These are phyloP conservation scores for Didymella pomorum DNA, from an alignment of 2,329 filamentous ascomycete genomes.

Conservation along the genomic window DNA sequence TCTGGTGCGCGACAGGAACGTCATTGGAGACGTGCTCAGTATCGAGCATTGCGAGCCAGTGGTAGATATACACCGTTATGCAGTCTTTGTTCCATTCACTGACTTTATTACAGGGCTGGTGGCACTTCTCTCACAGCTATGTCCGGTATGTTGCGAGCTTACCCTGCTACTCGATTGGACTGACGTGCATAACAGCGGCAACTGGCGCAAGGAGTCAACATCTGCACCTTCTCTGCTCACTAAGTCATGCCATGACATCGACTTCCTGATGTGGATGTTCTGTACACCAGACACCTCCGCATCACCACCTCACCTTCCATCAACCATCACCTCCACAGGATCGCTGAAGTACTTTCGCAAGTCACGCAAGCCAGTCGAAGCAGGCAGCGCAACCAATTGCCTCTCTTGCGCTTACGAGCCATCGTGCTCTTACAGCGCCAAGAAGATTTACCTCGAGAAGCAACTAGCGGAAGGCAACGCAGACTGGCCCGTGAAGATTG, in stretches of 20 bases:
- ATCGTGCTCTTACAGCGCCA: constrained; percentile 84
- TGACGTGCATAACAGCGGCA: constrained; percentile 66
- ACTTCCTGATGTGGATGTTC: constrained; percentile 89
- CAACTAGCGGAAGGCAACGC: constrained; percentile 72
- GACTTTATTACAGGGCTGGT: constrained; percentile 69
- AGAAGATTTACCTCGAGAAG: constrained; percentile 78
- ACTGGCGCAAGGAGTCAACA: constrained; percentile 84
- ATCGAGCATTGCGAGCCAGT: constrained; percentile 94
- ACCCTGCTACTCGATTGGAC: neutral
- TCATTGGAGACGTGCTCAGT: constrained; percentile 84
- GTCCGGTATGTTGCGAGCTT: constrained; percentile 64
- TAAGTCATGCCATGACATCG: constrained; percentile 96
- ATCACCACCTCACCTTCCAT: constrained; percentile 73
- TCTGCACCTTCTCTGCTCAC: constrained; percentile 86
- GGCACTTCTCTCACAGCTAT: constrained; percentile 73
- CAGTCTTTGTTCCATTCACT: too few relatives aligned
- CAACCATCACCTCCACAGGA: constrained; percentile 77
- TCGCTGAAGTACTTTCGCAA: constrained; percentile 79
- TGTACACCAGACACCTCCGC: constrained; percentile 69
- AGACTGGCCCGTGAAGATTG: constrained; percentile 85
- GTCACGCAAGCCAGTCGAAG: constrained; percentile 75
- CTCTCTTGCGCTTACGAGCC: constrained; percentile 77
- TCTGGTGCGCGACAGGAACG: constrained; percentile 75
- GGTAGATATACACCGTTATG: too few relatives aligned
- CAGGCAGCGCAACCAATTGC: constrained; percentile 85